Base-by-base conservation (phyloP, 78 protist species). In the Blattamonas nauphoetae region DNA sequence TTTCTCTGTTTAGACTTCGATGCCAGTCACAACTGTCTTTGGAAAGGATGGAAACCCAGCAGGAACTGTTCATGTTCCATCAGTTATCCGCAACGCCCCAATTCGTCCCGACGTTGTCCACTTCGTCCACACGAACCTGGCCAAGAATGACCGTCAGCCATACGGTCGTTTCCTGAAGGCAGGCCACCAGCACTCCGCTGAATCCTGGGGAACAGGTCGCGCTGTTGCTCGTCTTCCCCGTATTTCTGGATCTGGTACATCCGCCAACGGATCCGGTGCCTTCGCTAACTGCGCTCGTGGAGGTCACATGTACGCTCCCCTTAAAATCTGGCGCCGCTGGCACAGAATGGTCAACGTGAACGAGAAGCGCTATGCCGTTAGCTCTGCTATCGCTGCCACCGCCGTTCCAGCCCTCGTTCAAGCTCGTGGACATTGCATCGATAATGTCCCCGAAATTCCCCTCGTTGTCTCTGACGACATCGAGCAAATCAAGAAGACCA, bases 191-290 rank as follows among this genome's bases (percentile, higher is more conserved):
- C 78, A 90, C 85, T 88, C 98, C 11, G 99, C 99, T 78, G 94
- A 92, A 64, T 98, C 99, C 21, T 98, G 99, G 99, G 99, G 99
- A 45, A 97, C 99, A 43, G 99, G 99, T 81, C 94, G 99, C 55
- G 99, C 99, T 77, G 99, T 97, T 29, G 93, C 99, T 36, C 99
- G 99, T 95, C 96, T 97, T 88, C 99, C 99, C 44, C 97, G 99
- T 92, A 97, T 97, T 79, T 34, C 89, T 41, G 99, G 99, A 33
- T 93, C 97, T 5, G 99, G 99, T 88, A 98, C 99, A 71, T 93
- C 88, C 96, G 93, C 98, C 45, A 86, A 98, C 82, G 99, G 99
- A 80, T 98, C 95, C 94, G 99, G 98, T 89, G 99, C 99, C 85
- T 97, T 94, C 91, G 99, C 99, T 38, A 98, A 97, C 95, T 93